Base-by-base conservation (phyloP, 768 basidiomycete genomes). In the Dictyophora rubrovolvata region DNA sequence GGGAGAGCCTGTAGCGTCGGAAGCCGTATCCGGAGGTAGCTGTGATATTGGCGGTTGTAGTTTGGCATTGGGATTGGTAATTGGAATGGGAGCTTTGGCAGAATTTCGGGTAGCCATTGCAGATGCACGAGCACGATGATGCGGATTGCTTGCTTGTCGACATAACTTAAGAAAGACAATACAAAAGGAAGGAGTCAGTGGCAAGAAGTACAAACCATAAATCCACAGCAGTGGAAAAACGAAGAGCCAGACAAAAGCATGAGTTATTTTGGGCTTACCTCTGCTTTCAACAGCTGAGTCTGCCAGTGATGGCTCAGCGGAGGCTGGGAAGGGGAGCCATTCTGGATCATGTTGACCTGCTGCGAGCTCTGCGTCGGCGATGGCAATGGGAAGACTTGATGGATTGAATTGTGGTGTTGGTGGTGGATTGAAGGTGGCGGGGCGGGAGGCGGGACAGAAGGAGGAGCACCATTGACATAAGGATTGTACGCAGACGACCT, bases 81-180 rank as follows among this genome's bases (percentile, higher is more conserved):
- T 97, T 49, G 90, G 83, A 61, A 96, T 89, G 46, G 91, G 89
- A 33, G 89, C 82, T 73, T 92, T 94, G 47, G 89, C 76, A 61
- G 88, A 81, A 16, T 87, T 88, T 51, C 96, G 83, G 18, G 90
- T 87, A 36, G 93, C 90, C 80, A 97, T 86, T 53, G 93, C 93
- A 61, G 88, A 94, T n/a, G 92, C 87, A 52, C 94, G 81, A 12
- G 96, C 96, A 56, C 95, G 86, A 68, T 96, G 93, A 70, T 97
- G 93, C 0, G 93, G 91, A 2, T 89, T 87, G 59, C 87, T 84
- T 22, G 90, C 85, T 35, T 85, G 81, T 66, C 95, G 86, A 62
- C 88, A 83, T 75, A 90, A 84, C 90, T 93, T 60, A 1, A 60
- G 33, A 21, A 60, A 48, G 34, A 63, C 20, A 21, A 36, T 48